Evolutionary conservation across 306 rosid species (phyloP).

Genomic region (Hippophae gyantsensis): DNA sequence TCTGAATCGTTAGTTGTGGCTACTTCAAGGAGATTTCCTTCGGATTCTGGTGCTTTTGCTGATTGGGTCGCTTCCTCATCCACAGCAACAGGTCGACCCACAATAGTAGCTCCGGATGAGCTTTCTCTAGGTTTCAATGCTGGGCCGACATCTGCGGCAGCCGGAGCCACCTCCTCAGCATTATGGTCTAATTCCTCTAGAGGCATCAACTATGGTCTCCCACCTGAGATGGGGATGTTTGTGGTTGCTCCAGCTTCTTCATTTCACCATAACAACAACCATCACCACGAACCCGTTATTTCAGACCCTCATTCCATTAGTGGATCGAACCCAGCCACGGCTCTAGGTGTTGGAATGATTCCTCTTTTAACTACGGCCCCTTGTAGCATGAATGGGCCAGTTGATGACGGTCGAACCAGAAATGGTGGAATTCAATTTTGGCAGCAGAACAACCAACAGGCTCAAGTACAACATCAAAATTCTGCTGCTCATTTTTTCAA

Average conservation of each 20-base stretch:
- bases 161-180: conserved; percentile 21
- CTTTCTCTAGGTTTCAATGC: conserved; percentile 95
- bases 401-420: conserved; percentile 12
- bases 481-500: conserved; percentile 33
- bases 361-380: conserved; percentile 15
- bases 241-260: conserved; percentile 64
- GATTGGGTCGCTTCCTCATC: conserved; percentile 75
- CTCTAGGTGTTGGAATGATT: conserved; percentile 69
- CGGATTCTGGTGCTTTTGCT: conserved; percentile 91
- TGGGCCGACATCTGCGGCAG: conserved; percentile 32
- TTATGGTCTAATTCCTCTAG: conserved; percentile 31
- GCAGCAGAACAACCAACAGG: conserved; percentile 36
- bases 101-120: conserved; percentile 38
- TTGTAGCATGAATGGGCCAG: not conserved
- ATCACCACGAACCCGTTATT: conserved; percentile 15
- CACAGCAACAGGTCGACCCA: conserved; percentile 8
- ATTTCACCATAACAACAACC: conserved; percentile 30
- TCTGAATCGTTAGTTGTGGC: conserved; percentile 68
- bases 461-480: not conserved
- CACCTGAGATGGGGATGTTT: conserved; percentile 70
- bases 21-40: conserved; percentile 89
- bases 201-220: conserved; percentile 34
- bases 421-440: conserved; percentile 67
- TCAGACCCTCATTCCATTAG: conserved; percentile 45
- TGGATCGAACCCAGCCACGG: conserved; percentile 53